Conservation (phyloP, 1,284 basidiomycete species). For the Pseudozyma sp. region DNA sequence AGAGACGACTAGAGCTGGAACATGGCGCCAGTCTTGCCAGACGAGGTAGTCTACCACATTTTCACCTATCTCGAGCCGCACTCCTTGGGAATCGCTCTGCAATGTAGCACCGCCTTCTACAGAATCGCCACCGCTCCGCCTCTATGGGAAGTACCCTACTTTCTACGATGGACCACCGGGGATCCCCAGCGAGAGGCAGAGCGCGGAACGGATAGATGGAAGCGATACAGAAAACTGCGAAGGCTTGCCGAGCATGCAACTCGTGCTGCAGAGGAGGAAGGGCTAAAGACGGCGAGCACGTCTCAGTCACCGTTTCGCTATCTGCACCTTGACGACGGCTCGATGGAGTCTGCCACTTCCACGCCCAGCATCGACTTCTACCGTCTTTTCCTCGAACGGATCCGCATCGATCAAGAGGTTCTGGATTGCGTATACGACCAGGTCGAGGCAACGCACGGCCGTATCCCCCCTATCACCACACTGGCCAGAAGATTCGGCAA, state of each 20-base stretch:
- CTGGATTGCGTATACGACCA: slow-evolving; percentile 37
- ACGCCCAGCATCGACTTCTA: slow-evolving; percentile 32
- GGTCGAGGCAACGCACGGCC: slow-evolving; percentile 20
- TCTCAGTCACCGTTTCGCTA: slow-evolving; percentile 18
- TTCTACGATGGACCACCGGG: slow-evolving; percentile 44
- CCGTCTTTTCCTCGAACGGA: slow-evolving; percentile 42
- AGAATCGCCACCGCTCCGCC: slow-evolving; percentile 34
- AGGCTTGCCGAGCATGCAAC: slow-evolving; percentile 23
- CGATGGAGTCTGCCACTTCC: background rate
- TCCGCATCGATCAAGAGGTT: slow-evolving; percentile 39
- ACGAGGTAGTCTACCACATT: slow-evolving; percentile 41
- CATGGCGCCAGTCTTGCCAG: slow-evolving; percentile 30
- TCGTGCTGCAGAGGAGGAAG: slow-evolving; percentile 13
- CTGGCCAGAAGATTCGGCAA: slow-evolving; percentile 31
- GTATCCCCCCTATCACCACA: slow-evolving; percentile 19
- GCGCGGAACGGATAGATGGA: slow-evolving; percentile 15
- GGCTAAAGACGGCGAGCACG: background rate
- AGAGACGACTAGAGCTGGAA: background rate
- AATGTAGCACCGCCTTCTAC: slow-evolving; percentile 30
- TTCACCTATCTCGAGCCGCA: slow-evolving; percentile 33
- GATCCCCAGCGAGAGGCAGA: slow-evolving; percentile 17
- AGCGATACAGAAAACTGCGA: slow-evolving; percentile 7
- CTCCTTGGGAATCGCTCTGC: slow-evolving; percentile 15
- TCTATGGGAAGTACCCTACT: slow-evolving; percentile 42
- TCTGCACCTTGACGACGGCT: slow-evolving; percentile 1